Conservation (phyloP, 2,329 filamentous ascomycete species). For the Alternaria sp. region DNA sequence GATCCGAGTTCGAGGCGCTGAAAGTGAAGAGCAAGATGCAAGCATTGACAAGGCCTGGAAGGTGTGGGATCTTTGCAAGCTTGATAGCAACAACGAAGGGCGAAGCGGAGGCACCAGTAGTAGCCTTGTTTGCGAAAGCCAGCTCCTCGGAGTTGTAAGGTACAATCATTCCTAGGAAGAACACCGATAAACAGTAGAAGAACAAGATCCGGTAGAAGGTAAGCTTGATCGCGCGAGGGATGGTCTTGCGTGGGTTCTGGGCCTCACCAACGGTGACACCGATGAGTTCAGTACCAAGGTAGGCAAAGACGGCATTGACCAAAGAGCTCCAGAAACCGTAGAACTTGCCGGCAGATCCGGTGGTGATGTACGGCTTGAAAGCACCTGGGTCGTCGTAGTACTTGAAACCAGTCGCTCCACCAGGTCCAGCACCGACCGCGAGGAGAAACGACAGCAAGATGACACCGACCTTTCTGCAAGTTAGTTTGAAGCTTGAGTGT, state of each 20-base stretch:
- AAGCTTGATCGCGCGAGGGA: conserved; percentile 79
- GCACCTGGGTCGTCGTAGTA: conserved; percentile 58
- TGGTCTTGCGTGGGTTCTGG: conserved; percentile 78
- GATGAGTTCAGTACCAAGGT: conserved; percentile 75
- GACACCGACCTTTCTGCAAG: conserved; percentile 46
- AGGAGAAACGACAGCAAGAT: conserved; percentile 57
- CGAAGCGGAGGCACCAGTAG: conserved; percentile 64
- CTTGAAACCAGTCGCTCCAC: conserved; percentile 55
- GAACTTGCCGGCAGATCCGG: conserved; percentile 51
- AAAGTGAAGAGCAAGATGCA: conserved; percentile 81
- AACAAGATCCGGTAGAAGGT: conserved; percentile 84
- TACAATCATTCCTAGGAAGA: conserved; percentile 79
- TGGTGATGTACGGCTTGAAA: conserved; percentile 53
- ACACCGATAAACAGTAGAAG: conserved; percentile 79
- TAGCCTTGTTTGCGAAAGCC: conserved; percentile 64
- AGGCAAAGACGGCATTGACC: conserved; percentile 81
- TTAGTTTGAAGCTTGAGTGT: not conserved
- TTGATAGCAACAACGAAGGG: conserved; percentile 80
- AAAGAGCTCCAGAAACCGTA: conserved; percentile 71
- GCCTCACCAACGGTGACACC: conserved; percentile 82
- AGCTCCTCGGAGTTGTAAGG: conserved; percentile 73
- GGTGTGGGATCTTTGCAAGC: conserved; percentile 67
- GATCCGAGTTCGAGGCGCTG: conserved; percentile 78
- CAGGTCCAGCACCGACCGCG: conserved; percentile 55
- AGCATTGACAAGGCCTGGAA: conserved; percentile 76